Evolutionary conservation across 2,329 filamentous ascomycete genomes (phyloP).

Genomic region (Hypoxylon sp.): DNA sequence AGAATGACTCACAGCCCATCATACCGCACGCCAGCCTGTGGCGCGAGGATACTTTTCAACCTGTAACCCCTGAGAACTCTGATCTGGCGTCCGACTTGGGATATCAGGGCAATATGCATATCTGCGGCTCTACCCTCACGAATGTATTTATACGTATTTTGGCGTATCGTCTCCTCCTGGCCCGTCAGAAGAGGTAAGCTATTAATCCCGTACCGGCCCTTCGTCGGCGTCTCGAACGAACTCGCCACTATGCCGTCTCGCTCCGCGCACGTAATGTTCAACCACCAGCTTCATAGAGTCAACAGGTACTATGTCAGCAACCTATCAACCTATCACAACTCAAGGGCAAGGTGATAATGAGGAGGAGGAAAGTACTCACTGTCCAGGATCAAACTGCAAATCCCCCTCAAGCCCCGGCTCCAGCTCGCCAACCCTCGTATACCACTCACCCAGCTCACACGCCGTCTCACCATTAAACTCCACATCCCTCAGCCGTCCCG

Average conservation of each 20-base stretch:
- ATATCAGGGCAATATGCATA: constrained; percentile 65
- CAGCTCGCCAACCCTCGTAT: constrained; percentile 53
- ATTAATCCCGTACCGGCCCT: constrained; percentile 61
- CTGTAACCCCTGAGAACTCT: constrained; percentile 67
- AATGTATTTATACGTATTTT: constrained; percentile 60
- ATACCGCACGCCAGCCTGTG: constrained; percentile 67
- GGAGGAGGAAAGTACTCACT: constrained; percentile 58
- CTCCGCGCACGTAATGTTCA: constrained; percentile 69
- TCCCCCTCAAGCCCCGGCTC: constrained; percentile 60
- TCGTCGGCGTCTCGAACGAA: constrained; percentile 62
- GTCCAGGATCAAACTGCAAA: constrained; percentile 62
- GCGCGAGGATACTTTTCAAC: constrained; percentile 67
- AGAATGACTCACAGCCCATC: constrained; percentile 68
- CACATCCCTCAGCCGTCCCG: constrained; percentile 60
- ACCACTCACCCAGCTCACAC: constrained; percentile 57
- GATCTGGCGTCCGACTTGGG: constrained; percentile 64
- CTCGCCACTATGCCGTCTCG: constrained; percentile 68
- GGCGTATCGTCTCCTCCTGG: constrained; percentile 60
- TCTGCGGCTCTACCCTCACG: constrained; percentile 61
- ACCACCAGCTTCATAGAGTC: constrained; percentile 66
- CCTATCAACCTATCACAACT: background rate
- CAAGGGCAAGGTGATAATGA: no score
- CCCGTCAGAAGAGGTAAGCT: constrained; percentile 68
- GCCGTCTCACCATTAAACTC: constrained; percentile 55
- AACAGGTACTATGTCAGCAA: constrained; percentile 40